Conservation (phyloP, 2,329 filamentous ascomycete genomes). For the Dichotomopilus funicola region DNA sequence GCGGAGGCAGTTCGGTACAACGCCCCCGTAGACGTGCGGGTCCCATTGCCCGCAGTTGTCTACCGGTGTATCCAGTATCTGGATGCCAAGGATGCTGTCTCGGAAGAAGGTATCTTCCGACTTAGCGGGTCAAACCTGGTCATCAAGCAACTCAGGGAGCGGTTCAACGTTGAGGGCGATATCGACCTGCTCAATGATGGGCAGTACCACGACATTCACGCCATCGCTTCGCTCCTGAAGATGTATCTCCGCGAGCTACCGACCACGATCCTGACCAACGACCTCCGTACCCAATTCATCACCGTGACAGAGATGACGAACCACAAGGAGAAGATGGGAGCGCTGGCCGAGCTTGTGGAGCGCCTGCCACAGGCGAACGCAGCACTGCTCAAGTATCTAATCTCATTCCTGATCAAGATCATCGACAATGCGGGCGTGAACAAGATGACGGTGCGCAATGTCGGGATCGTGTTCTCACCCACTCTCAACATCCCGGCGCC, state of each 20-base stretch:
- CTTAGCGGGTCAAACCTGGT: conserved; percentile 94
- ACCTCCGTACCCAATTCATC: conserved; percentile 84
- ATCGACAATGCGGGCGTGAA: conserved; percentile 85
- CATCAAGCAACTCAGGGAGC: conserved; percentile 82
- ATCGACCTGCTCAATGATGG: conserved; percentile 77
- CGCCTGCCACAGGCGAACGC: conserved; percentile 74
- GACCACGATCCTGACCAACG: conserved; percentile 81
- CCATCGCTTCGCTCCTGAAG: conserved; percentile 89
- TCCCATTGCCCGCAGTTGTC: conserved; percentile 82
- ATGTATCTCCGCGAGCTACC: conserved; percentile 89
- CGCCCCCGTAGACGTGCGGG: conserved; percentile 62
- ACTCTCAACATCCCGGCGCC: conserved; percentile 94
- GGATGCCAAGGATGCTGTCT: conserved; percentile 69
- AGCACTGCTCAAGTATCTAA: conserved; percentile 74
- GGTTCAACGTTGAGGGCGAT: conserved; percentile 90
- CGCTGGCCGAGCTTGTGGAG: conserved; percentile 71
- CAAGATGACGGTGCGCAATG: conserved; percentile 97
- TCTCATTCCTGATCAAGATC: conserved; percentile 83
- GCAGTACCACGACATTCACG: conserved; percentile 90
- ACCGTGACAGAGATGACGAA: conserved; percentile 73
- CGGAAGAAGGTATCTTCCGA: conserved; percentile 93
- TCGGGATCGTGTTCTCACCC: conserved; percentile 96
- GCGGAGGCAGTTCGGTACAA: conserved; percentile 81
- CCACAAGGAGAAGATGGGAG: conserved; percentile 66
- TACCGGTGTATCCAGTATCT: conserved; percentile 95